Percentiles rank a stretch among this genome's conserved stretches.
phyloP scores from a whole-genome alignment of 2,329 filamentous ascomycete species.

The Exophiala xenobiotica region DNA sequence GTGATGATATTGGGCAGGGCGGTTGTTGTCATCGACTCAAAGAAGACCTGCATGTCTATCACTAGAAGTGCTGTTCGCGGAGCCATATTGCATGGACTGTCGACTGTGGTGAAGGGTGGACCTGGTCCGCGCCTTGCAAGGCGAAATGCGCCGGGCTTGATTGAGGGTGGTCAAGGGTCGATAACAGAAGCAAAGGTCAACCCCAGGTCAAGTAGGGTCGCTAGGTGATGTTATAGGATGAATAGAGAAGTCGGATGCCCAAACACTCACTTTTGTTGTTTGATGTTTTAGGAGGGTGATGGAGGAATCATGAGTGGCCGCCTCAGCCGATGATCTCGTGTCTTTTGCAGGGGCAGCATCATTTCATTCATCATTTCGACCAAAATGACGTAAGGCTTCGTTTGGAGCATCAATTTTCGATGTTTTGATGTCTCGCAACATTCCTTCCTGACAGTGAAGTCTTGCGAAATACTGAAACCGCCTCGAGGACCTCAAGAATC shows the following conservation, averaged over 20 bases:
- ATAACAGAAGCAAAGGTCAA: neutral
- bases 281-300: too few species aligned
- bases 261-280: neutral
- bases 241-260: neutral
- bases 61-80: slow-evolving; percentile 41
- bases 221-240: neutral
- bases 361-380: neutral
- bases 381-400: neutral
- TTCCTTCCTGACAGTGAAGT: too few species aligned
- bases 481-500: too few species aligned
- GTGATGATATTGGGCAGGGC: slow-evolving; percentile 39
- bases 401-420: neutral
- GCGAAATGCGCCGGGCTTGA: too few species aligned
- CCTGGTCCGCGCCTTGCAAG: too few species aligned
- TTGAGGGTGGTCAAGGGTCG: neutral
- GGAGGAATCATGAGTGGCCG: too few species aligned
- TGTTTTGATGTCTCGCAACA: neutral
- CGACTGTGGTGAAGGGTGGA: too few species aligned
- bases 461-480: too few species aligned
- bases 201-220: neutral
- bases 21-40: slow-evolving; percentile 36
- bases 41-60: slow-evolving; percentile 44
- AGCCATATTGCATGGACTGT: neutral
- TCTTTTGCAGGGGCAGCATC: neutral
- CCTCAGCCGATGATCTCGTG: neutral